Conservation (phyloP, 768 basidiomycete species). For the Candolleomyces eurysporus region DNA sequence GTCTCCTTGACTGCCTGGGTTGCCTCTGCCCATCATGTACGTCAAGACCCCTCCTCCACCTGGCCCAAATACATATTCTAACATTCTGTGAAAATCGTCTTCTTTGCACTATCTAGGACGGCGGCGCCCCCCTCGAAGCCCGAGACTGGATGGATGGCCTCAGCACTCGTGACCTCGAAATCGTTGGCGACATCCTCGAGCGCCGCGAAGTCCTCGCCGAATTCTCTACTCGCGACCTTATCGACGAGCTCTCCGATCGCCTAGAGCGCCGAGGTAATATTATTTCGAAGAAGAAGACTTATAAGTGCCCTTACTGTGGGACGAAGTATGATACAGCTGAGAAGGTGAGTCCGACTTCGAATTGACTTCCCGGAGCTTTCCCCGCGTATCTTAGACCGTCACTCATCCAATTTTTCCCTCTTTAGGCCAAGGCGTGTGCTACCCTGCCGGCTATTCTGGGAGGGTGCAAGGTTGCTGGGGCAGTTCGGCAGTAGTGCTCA, state of each 20-base stretch:
- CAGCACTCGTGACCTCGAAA: not conserved
- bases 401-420: too few relatives aligned
- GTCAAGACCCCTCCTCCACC: not conserved
- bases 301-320: not conserved
- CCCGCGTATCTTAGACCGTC: too few relatives aligned
- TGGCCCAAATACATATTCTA: not conserved
- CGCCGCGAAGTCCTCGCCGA: not conserved
- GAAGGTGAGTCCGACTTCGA: not conserved
- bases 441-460: not conserved
- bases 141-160: too few relatives aligned
- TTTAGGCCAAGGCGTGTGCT: not conserved
- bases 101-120: too few relatives aligned
- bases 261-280: not conserved
- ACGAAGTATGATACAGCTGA: not conserved
- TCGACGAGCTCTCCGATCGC: not conserved
- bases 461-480: not conserved
- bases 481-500: not conserved
- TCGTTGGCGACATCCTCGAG: not conserved
- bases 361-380: too few relatives aligned
- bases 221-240: not conserved
- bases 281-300: not conserved
- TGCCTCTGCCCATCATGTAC: too few relatives aligned
- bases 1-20: not conserved
- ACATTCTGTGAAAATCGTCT: not conserved
- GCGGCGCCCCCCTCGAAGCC: too few relatives aligned